Evolutionary conservation across 768 basidiomycete genomes (phyloP), one percentile per base, ranked within the genome.

Genomic region (Daedaleopsis sinensis): DNA sequence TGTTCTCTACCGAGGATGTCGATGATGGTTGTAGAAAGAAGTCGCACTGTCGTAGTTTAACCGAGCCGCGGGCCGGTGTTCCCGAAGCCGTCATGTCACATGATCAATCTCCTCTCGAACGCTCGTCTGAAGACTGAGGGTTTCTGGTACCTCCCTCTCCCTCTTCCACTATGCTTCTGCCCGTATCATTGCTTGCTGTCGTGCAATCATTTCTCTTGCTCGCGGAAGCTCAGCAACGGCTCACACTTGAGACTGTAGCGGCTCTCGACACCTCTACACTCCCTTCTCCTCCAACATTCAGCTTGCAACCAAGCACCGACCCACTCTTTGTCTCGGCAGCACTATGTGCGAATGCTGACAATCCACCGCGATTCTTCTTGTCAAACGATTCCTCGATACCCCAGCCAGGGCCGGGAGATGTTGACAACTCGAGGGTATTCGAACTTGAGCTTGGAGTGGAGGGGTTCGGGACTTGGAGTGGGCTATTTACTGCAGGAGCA

Each of bases 381-480:
- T 82, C 83, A 0, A 90, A 87, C 64, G 76, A 74, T 57, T 77
- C 75, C 11, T 62, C 76, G 10, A 68, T 70, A 12, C 52, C 68
- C 44, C 68, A 73, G 58, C 79, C 85, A 10, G 74, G 77, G 1
- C 68, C 77, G 1, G 59, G 47, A 47, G 60, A 70, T 36, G 46
- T 70, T 5, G 80, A 78, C 13, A 78, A 78, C 4, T 58, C 64
- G 0, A 75, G 79, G 66, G 77, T 79, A 7, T 78, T 74, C 55
- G 84, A 89, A 68, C 81, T 90, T 18, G 56, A 52, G 0, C 55
- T 88, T 1, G 43, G 44, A 37, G 57, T 71, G 10, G 67, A 79
- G 47, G 89, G 88, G 1, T 71, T 72, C 18, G 89, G 86, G 5
- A 73, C 63, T 35, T 88, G 85, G 80, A 79, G 76, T 0, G 84